Percentiles rank a stretch among this genome's conserved stretches.
These are phyloP conservation scores for Amorphotheca resinae DNA, from an alignment of 495 filamentous ascomycete genomes.

Conservation along the genomic window DNA sequence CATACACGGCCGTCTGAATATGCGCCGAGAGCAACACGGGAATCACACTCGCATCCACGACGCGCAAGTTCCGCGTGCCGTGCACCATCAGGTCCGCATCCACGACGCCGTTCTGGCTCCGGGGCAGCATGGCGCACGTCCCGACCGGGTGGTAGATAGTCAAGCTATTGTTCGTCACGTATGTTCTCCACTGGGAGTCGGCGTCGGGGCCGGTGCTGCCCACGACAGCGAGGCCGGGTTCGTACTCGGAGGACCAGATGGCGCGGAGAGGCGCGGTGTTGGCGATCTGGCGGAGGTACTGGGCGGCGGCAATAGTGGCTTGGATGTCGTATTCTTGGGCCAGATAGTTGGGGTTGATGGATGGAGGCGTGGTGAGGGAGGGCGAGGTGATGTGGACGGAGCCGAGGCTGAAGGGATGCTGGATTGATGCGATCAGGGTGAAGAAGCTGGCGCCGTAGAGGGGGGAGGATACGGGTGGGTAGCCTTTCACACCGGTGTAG, in stretches of 20 bases:
- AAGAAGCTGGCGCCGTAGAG: slow-evolving; percentile 26
- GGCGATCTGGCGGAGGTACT: slow-evolving; percentile 31
- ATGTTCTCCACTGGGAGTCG: slow-evolving; percentile 25
- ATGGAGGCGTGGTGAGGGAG: slow-evolving; percentile 9
- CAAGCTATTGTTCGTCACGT: slow-evolving; percentile 18
- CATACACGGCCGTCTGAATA: slow-evolving; percentile 39
- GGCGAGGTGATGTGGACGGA: slow-evolving; percentile 35
- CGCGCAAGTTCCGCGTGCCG: slow-evolving; percentile 32
- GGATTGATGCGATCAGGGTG: slow-evolving; percentile 27
- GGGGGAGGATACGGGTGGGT: slow-evolving; percentile 18
- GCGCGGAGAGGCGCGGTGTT: slow-evolving; percentile 25
- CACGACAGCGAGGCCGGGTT: slow-evolving; percentile 14
- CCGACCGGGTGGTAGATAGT: slow-evolving; percentile 29
- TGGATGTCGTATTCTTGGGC: slow-evolving; percentile 39
- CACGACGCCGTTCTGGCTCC: slow-evolving; percentile 30
- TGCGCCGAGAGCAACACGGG: slow-evolving; percentile 33
- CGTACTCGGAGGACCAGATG: slow-evolving; percentile 26
- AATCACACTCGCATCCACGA: too few species aligned
- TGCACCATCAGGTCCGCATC: slow-evolving; percentile 40
- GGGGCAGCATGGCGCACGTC: slow-evolving; percentile 26
- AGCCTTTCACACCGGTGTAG: slow-evolving; percentile 24
- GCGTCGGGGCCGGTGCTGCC: too few species aligned
- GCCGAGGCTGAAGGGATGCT: slow-evolving; percentile 39
- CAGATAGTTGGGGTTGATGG: slow-evolving; percentile 44
- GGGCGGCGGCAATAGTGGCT: slow-evolving; percentile 29